These are phyloP conservation scores for Ceratocystis cacaofunesta DNA, from an alignment of 2,329 filamentous ascomycete species.

Conservation along the genomic window DNA sequence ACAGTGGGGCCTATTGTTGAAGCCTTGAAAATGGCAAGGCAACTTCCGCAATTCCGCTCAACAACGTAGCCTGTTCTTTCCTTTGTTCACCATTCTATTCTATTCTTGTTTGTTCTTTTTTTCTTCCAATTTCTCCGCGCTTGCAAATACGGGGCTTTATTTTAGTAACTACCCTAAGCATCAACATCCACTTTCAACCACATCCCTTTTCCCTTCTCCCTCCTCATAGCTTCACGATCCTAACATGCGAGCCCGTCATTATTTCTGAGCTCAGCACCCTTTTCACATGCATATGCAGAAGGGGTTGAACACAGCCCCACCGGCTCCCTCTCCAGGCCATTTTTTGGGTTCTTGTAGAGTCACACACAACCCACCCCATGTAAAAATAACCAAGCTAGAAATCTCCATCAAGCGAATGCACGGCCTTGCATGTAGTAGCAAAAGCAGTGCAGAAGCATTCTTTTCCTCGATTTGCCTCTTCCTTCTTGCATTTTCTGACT, in stretches of 20 bases:
- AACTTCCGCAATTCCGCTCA: not conserved
- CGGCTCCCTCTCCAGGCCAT: not conserved
- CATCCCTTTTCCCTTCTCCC: not conserved
- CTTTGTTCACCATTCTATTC: not conserved
- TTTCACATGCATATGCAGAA: not conserved
- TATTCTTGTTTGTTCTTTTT: not conserved
- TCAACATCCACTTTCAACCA: not conserved
- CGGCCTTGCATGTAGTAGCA: no score
- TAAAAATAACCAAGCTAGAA: no score
- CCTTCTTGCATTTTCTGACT: not conserved
- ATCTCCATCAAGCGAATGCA: no score
- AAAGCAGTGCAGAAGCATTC: no score
- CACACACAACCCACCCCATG: not conserved
- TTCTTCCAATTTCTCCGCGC: not conserved
- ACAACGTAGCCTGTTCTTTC: not conserved
- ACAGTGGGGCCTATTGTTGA: not conserved
- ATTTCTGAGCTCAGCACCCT: not conserved
- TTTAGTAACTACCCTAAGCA: not conserved
- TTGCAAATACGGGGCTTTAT: not conserved
- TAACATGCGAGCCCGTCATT: not conserved
- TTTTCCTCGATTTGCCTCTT: not conserved
- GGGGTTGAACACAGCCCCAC: not conserved
- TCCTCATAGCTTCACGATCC: not conserved
- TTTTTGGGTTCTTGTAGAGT: not conserved
- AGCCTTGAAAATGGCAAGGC: not conserved